Percentiles rank a stretch among this genome's conserved stretches.
phyloP scores from a whole-genome alignment of 2,329 filamentous ascomycete genomes.

The Xylogone sp. region DNA sequence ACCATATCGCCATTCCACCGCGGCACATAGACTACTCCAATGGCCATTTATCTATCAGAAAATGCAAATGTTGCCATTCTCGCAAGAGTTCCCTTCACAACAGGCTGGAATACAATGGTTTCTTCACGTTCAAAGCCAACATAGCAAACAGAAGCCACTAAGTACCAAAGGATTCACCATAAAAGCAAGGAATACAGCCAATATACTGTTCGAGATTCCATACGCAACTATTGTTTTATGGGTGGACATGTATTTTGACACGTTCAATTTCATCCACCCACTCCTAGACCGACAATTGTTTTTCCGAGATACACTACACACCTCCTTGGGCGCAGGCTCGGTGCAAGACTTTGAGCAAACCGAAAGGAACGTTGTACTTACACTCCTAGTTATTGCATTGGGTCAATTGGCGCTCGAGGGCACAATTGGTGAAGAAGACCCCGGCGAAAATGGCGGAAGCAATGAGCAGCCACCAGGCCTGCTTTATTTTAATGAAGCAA shows the following conservation, averaged over 20 bases:
- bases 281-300: background rate
- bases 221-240: background rate
- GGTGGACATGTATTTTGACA: background rate
- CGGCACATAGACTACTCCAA: background rate
- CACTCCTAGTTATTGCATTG: background rate
- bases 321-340: background rate
- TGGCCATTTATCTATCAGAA: background rate
- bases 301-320: background rate
- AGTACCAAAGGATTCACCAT: background rate
- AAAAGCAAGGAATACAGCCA: background rate
- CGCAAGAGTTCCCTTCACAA: background rate
- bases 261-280: background rate
- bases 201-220: background rate
- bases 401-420: background rate
- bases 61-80: background rate
- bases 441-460: background rate
- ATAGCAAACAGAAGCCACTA: background rate
- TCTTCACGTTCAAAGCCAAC: background rate
- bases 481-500: background rate
- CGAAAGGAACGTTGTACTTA: background rate
- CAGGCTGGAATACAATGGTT: background rate
- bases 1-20: background rate
- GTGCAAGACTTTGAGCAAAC: background rate
- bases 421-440: background rate
- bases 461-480: background rate